Evolutionary conservation across 306 rosid species (phyloP).

Genomic region (Vigna mungo): DNA sequence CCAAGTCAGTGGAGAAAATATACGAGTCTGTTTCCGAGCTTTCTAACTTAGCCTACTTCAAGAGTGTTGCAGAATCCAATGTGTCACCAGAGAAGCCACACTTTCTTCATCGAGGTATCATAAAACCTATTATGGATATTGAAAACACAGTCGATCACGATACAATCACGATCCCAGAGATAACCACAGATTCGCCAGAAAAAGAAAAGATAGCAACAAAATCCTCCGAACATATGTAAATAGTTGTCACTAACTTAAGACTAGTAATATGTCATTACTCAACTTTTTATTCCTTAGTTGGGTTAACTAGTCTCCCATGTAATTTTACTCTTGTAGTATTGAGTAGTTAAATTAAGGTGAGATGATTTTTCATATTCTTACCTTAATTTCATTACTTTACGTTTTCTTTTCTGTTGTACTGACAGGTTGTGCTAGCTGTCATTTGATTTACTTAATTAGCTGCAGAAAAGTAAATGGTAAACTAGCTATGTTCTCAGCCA

Average conservation of each 20-base stretch:
- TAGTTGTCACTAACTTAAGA: slow-evolving; percentile 41
- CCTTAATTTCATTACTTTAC: slow-evolving; percentile 33
- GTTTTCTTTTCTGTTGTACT: slow-evolving; percentile 24
- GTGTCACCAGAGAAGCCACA: slow-evolving; percentile 67
- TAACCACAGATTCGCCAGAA: slow-evolving; percentile 36
- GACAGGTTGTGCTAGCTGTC: slow-evolving; percentile 29
- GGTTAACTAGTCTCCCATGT: slow-evolving; percentile 34
- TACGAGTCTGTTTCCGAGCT: slow-evolving; percentile 72
- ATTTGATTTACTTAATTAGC: slow-evolving; percentile 10
- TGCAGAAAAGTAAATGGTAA: slow-evolving; percentile 35
- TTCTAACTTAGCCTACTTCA: slow-evolving; percentile 68
- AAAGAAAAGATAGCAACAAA: slow-evolving; percentile 39
- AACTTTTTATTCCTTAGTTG: slow-evolving; percentile 39
- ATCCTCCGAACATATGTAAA: slow-evolving; percentile 40
- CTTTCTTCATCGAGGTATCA: slow-evolving; percentile 72
- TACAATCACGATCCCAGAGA: slow-evolving; percentile 56
- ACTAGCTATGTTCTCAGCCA: slow-evolving; percentile 34
- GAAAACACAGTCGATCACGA: slow-evolving; percentile 45
- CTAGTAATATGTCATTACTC: slow-evolving; percentile 21
- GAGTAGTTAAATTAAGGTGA: slow-evolving; percentile 24
- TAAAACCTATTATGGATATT: slow-evolving; percentile 64
- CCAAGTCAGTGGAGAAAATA: slow-evolving; percentile 65
- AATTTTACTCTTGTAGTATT: slow-evolving; percentile 16
- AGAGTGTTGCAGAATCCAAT: slow-evolving; percentile 43
- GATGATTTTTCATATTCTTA: slow-evolving; percentile 43